phyloP scores from a whole-genome alignment of 495 filamentous ascomycete species.

The Aspergillus campestris region DNA sequence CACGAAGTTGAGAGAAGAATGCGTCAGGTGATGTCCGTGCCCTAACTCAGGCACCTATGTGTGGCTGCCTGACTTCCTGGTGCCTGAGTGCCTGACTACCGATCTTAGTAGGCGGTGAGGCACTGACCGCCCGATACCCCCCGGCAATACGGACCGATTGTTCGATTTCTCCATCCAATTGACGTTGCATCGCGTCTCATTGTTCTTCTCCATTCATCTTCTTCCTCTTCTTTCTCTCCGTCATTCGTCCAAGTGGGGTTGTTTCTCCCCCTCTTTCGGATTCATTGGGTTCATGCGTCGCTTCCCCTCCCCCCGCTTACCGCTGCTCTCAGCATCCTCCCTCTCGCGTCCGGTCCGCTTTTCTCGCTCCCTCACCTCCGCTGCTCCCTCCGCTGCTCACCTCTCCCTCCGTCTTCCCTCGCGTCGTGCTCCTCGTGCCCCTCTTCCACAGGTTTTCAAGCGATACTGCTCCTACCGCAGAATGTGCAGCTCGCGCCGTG shows the following conservation, averaged over 20 bases:
- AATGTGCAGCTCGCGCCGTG: constrained; percentile 39
- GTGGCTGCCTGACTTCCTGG: too few species aligned
- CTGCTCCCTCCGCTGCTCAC: constrained; percentile 14
- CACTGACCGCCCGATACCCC: too few species aligned
- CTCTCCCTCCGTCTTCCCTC: constrained; percentile 1
- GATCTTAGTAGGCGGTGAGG: too few species aligned
- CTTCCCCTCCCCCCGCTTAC: constrained; percentile 27
- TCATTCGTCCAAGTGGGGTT: constrained; percentile 7
- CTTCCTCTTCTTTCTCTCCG: constrained; percentile 7
- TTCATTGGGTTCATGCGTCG: constrained; percentile 33
- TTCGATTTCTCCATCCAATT: too few species aligned
- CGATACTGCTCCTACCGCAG: constrained; percentile 44
- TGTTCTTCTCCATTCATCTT: constrained; percentile 11
- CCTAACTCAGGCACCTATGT: too few species aligned
- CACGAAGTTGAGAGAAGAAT: too few species aligned
- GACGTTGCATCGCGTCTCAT: constrained; percentile 2
- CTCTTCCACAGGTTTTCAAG: constrained; percentile 31
- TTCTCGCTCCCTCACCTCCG: constrained; percentile 17
- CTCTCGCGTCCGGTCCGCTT: constrained; percentile 22
- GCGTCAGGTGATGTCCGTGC: too few species aligned
- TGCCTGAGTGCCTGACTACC: background rate
- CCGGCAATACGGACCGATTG: too few species aligned
- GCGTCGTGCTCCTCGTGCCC: constrained; percentile 12
- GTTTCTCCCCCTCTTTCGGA: too few species aligned
- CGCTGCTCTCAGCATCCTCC: constrained; percentile 30